Conservation (phyloP, 2,329 filamentous ascomycete species). For the Mycosphaerella sp. region DNA sequence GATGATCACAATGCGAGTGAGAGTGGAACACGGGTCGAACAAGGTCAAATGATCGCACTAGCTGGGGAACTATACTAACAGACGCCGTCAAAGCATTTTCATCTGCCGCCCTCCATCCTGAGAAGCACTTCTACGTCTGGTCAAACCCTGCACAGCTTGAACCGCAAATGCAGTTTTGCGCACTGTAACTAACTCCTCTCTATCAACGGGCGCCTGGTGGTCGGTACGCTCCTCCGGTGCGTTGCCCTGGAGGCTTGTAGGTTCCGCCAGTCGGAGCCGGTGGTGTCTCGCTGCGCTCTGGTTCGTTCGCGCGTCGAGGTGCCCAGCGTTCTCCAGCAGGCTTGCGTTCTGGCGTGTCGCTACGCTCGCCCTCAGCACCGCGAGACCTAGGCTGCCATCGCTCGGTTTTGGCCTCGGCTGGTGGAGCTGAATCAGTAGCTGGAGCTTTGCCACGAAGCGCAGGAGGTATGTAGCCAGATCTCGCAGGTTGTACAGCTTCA, state of each 20-base stretch:
- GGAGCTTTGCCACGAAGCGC: slow-evolving; percentile 36
- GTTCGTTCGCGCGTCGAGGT: slow-evolving; percentile 15
- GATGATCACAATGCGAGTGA: neutral
- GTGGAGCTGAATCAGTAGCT: slow-evolving; percentile 27
- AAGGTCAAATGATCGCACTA: neutral
- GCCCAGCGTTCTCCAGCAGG: slow-evolving; percentile 17
- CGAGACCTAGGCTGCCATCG: slow-evolving; percentile 21
- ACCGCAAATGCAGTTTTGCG: neutral
- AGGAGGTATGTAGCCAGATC: slow-evolving; percentile 44
- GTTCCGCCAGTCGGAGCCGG: slow-evolving; percentile 15
- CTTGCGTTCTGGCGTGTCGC: slow-evolving; percentile 10
- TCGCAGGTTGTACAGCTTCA: slow-evolving; percentile 36
- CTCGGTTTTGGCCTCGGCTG: slow-evolving; percentile 25
- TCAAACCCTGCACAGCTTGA: neutral
- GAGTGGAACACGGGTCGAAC: neutral
- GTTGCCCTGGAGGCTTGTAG: slow-evolving; percentile 25
- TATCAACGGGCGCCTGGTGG: slow-evolving; percentile 22
- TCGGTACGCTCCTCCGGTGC: slow-evolving; percentile 25
- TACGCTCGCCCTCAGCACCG: slow-evolving; percentile 21
- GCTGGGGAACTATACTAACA: neutral
- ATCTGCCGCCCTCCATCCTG: neutral
- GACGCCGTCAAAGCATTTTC: slow-evolving; percentile 1
- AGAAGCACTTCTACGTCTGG: neutral
- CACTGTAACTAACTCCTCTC: neutral
- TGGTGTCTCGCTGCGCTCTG: slow-evolving; percentile 14